Evolutionary conservation across 2,329 filamentous ascomycete genomes (phyloP), one percentile per base, ranked within the genome.

Genomic region (Cladosporium sp.): DNA sequence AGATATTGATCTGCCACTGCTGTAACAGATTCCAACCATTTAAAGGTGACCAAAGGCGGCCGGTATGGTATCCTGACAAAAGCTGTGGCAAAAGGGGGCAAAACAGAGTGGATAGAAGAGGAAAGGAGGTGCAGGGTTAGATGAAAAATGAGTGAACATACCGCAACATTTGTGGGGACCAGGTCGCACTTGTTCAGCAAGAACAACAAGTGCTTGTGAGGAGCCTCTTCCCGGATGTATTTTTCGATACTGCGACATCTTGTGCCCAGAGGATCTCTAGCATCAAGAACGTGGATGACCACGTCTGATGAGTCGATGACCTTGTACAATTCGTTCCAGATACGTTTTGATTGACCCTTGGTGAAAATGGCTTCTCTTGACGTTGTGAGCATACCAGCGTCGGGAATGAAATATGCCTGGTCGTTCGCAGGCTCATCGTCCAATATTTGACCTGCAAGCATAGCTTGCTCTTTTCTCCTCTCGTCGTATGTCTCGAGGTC

Each of bases 281-380:
- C 91, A 73, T 97, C 93, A 1, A 96, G 78, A 13, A 96, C 89
- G 68, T 97, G 94, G n/a, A 99, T 88, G 45, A 99, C 85, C 35
- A 99, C 93, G 74, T 99, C 94, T 9, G 89, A 94, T 3, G 91
- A 95, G 75, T 97, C 93, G 61, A 97, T 94, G 68, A 94, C 91
- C 76, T 96, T 95, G 67, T 73, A 88, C 42, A 97, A 78, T 72
- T 99, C 93, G 75, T 97, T 97, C 92, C 91, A 96, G 65, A 96
- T 96, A 64, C 94, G 83, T 76, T 96, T 96, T 69, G 88, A 93
- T 73, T 96, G 92, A 17, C 94, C 94, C 76, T 97, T 97, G 66
- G 83, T 88, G 75, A 97, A 97, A 59, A 97, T 90, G 37, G 92
- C 87, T 62, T 81, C 79, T 45, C 74, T 67, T n/a, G 79, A 77